Conservation (phyloP, 164 flowering plant genomes). For the Sedum album region DNA sequence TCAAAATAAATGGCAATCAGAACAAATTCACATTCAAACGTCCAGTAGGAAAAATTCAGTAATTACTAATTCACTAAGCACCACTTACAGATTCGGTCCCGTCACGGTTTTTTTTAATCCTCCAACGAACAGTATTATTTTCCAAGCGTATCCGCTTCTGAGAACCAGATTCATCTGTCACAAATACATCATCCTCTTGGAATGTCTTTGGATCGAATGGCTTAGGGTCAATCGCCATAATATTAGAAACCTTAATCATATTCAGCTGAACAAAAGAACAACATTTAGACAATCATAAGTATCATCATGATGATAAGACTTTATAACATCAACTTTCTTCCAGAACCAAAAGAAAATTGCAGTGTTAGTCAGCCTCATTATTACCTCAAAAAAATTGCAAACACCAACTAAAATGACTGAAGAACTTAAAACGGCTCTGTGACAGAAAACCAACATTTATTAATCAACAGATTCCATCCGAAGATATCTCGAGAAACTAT, state of each 20-base stretch:
- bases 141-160: slow-evolving; percentile 86
- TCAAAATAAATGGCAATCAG: background rate
- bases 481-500: too few relatives aligned
- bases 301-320: background rate
- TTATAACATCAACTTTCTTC: background rate
- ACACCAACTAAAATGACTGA: too few relatives aligned
- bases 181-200: slow-evolving; percentile 83
- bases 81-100: slow-evolving; percentile 72
- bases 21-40: background rate
- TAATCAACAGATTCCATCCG: too few relatives aligned
- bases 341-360: too few relatives aligned
- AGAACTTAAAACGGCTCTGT: too few relatives aligned
- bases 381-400: too few relatives aligned
- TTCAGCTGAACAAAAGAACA: slow-evolving; percentile 60
- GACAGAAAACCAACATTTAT: too few relatives aligned
- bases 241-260: slow-evolving; percentile 88
- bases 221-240: slow-evolving; percentile 93
- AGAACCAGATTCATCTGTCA: slow-evolving; percentile 92
- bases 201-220: slow-evolving; percentile 94
- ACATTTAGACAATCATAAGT: background rate
- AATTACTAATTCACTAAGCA: background rate
- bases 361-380: too few relatives aligned
- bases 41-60: background rate
- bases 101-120: slow-evolving; percentile 59
- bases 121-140: slow-evolving; percentile 96